Evolutionary conservation across 2,329 filamentous ascomycete genomes (phyloP), one percentile per base, ranked within the genome.

Genomic region (Colletotrichum filicis): DNA sequence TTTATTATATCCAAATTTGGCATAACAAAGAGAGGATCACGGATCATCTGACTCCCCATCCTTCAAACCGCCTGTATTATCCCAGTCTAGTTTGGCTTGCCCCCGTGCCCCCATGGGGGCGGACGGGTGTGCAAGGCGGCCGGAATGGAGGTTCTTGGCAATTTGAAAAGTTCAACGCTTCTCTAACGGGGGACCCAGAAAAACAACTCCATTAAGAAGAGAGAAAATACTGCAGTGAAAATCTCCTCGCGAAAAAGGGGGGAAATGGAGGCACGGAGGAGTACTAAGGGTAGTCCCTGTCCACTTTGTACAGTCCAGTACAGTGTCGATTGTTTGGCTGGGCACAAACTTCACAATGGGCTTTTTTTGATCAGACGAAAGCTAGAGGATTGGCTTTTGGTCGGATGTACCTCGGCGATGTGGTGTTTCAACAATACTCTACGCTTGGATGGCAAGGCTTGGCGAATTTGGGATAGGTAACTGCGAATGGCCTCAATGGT

Each of bases 111-210:
- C 59, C 59, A 61, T 24, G 59, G 59, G 35, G 59, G 22, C 58
- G 58, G 58, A 35, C 58, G 58, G 58, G 58, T 42, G 22, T n/a
- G 16, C 35, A 28, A 49, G 42, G 42, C 19, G 58, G 22, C 19
- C 35, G 58, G 58, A 61, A 49, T 30, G 37, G 58, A 30, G 14
- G 35, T 28, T 46, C 58, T 61, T 63, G 60, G 60, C 60, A 63
- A 42, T 42, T 11, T 42, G 42, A 16, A 11, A 42, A 42, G 37
- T 42, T 49, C 58, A 14, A 49, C 11, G 35, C 26, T 19, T 59
- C 32, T 59, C n/a, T 12, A 22, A 49, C 42, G n/a, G n/a, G n/a
- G 9, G 56, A n/a, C 14, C 56, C n/a, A 30, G 28, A 35, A 32
- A 30, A 35, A 35, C n/a, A 11, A 32, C 56, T 35, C 56, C 56